These are phyloP conservation scores for Setaria italica DNA, from an alignment of 202 grass and related monocot genomes.

Conservation along the genomic window DNA sequence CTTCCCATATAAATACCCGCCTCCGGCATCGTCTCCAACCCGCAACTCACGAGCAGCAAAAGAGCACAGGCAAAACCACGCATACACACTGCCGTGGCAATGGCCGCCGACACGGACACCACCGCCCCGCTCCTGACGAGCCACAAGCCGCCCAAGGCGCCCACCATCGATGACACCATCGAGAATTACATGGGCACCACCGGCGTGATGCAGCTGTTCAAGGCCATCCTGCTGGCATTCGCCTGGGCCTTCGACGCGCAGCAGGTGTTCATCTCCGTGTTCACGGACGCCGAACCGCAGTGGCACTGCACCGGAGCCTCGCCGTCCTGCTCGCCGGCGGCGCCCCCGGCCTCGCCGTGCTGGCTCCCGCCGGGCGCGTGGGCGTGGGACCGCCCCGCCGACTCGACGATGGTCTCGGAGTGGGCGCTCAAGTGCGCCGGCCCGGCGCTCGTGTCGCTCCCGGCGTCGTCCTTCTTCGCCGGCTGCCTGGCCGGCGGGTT, in stretches of 20 bases:
- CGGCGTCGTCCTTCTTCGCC: slow-evolving; percentile 78
- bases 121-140: slow-evolving; percentile 56
- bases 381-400: slow-evolving; percentile 66
- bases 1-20: slow-evolving; percentile 36
- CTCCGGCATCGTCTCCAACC: slow-evolving; percentile 15
- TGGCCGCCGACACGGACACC: slow-evolving; percentile 34
- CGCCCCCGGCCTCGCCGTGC: slow-evolving; percentile 53
- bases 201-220: slow-evolving; percentile 58
- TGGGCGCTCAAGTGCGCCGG: slow-evolving; percentile 81
- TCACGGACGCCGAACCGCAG: slow-evolving; percentile 73
- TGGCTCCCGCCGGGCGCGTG: slow-evolving; percentile 59
- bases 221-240: slow-evolving; percentile 61
- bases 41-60: background rate
- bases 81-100: background rate
- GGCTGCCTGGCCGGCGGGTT: slow-evolving; percentile 83
- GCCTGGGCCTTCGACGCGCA: slow-evolving; percentile 81
- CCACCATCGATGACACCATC: slow-evolving; percentile 66
- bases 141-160: slow-evolving; percentile 34
- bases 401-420: slow-evolving; percentile 73
- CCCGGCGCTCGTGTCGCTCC: slow-evolving; percentile 73
- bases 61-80: background rate
- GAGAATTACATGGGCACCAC: slow-evolving; percentile 70
- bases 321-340: slow-evolving; percentile 37
- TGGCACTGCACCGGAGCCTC: slow-evolving; percentile 65
- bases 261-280: slow-evolving; percentile 94